These are phyloP conservation scores for Pezicula radicicola DNA, from an alignment of 2,329 filamentous ascomycete genomes.

Conservation along the genomic window DNA sequence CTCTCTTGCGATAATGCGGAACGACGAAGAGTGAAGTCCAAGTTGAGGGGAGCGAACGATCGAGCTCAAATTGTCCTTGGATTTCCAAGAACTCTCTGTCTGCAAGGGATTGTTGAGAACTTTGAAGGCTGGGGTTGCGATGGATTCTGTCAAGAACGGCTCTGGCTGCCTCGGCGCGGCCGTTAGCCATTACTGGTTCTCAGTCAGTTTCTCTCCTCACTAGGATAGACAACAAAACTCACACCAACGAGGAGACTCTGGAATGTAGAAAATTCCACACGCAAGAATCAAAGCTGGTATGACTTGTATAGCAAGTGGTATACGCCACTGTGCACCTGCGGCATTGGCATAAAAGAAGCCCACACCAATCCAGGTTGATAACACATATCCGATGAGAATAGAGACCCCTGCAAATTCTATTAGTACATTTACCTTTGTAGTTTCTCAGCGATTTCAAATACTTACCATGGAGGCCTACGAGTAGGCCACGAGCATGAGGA, in stretches of 20 bases:
- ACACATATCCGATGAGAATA: constrained; percentile 63
- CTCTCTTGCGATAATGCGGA: not conserved
- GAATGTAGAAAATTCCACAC: constrained; percentile 67
- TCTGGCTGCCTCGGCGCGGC: not conserved
- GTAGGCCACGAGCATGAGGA: constrained; percentile 68
- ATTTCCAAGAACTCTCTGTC: not conserved
- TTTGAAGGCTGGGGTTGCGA: not conserved
- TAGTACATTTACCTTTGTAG: not conserved
- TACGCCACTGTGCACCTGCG: constrained; percentile 41
- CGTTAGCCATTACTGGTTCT: not conserved
- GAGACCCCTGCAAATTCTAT: constrained; percentile 33
- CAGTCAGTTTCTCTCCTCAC: not conserved
- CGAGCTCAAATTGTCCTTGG: not conserved
- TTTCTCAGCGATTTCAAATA: constrained; percentile 38
- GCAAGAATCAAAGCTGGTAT: constrained; percentile 73
- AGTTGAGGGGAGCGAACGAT: not conserved
- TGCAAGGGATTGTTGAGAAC: not conserved
- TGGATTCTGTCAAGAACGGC: not conserved
- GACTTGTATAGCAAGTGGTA: constrained; percentile 76
- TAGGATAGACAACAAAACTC: not conserved
- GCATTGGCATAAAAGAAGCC: constrained; percentile 21
- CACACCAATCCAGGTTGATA: constrained; percentile 15
- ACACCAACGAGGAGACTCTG: constrained; percentile 77
- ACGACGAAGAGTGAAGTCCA: not conserved
- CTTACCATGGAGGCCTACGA: constrained; percentile 75